Conservation (phyloP, 768 basidiomycete species). For the Tulasnella sp. region DNA sequence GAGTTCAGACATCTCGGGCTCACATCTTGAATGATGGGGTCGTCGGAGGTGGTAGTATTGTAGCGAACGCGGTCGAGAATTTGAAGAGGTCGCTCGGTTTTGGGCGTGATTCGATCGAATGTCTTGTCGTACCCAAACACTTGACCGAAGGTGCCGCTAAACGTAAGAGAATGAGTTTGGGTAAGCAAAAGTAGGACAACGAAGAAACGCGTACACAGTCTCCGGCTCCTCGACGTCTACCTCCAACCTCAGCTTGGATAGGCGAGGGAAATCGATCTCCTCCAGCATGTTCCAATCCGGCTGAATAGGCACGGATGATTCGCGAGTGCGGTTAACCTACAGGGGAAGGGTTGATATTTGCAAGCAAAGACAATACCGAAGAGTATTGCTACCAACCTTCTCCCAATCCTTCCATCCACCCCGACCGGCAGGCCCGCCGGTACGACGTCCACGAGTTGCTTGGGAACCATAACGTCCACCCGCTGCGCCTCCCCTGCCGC, state of each 20-base stretch:
- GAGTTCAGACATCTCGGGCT: constrained; percentile 23
- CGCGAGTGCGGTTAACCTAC: constrained; percentile 57
- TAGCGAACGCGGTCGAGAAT: constrained; percentile 93
- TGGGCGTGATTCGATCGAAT: constrained; percentile 93
- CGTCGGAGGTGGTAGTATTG: constrained; percentile 96
- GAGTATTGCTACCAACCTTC: constrained; percentile 53
- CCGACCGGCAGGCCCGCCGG: constrained; percentile 39
- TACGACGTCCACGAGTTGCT: constrained; percentile 42
- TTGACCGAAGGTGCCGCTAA: constrained; percentile 81
- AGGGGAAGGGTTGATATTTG: background rate
- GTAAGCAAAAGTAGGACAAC: background rate
- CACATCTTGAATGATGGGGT: constrained; percentile 89
- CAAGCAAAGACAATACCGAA: constrained; percentile 8
- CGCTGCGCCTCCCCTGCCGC: constrained; percentile 37
- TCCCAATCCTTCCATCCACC: constrained; percentile 92
- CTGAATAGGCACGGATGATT: constrained; percentile 89
- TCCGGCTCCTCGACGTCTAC: constrained; percentile 75
- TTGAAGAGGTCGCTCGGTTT: constrained; percentile 85
- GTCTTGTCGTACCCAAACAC: constrained; percentile 89
- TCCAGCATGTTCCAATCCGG: constrained; percentile 93
- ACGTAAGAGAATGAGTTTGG: background rate
- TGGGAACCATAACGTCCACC: constrained; percentile 42
- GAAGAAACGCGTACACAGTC: constrained; percentile 62
- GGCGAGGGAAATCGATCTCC: constrained; percentile 92
- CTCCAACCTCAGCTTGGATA: constrained; percentile 87